These are phyloP conservation scores for Pythium rhizo-oryzae DNA, from an alignment of 352 stramenopile species.

Conservation along the genomic window DNA sequence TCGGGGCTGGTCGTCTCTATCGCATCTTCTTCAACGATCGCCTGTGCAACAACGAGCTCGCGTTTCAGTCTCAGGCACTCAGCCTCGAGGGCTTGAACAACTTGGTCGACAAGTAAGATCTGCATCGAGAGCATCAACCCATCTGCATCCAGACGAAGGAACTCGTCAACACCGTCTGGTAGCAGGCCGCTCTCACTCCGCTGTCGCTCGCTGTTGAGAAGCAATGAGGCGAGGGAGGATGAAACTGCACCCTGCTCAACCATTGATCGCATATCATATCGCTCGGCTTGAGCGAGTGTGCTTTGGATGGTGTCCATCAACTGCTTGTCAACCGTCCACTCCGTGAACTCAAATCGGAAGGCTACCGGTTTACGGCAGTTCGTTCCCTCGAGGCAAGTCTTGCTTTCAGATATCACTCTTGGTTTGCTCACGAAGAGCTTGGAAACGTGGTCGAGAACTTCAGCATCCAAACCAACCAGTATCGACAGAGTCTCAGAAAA, in stretches of 20 bases:
- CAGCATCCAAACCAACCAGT: constrained; percentile 74
- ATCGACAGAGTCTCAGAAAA: constrained; percentile 86
- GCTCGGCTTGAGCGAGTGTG: constrained; percentile 64
- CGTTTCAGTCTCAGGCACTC: constrained; percentile 51
- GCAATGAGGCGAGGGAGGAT: constrained; percentile 34
- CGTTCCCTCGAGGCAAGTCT: constrained; percentile 67
- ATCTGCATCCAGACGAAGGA: constrained; percentile 69
- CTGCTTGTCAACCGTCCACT: constrained; percentile 78
- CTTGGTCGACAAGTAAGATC: constrained; percentile 81
- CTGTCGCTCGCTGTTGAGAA: constrained; percentile 23
- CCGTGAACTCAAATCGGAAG: constrained; percentile 84
- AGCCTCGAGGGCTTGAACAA: constrained; percentile 60
- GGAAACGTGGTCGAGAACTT: constrained; percentile 75
- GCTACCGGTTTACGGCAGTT: constrained; percentile 66
- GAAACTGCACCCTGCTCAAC: constrained; percentile 42
- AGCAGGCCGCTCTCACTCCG: constrained; percentile 20
- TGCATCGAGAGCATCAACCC: constrained; percentile 76
- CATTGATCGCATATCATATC: constrained; percentile 80
- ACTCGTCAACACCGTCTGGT: constrained; percentile 48
- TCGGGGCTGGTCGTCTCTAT: neutral
- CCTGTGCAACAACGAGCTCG: constrained; percentile 16
- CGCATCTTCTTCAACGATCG: neutral
- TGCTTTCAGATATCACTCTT: constrained; percentile 68
- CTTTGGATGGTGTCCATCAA: constrained; percentile 68
- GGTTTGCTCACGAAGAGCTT: constrained; percentile 80